Conservation (phyloP, 768 basidiomycete species). For the Podaxis sp. region DNA sequence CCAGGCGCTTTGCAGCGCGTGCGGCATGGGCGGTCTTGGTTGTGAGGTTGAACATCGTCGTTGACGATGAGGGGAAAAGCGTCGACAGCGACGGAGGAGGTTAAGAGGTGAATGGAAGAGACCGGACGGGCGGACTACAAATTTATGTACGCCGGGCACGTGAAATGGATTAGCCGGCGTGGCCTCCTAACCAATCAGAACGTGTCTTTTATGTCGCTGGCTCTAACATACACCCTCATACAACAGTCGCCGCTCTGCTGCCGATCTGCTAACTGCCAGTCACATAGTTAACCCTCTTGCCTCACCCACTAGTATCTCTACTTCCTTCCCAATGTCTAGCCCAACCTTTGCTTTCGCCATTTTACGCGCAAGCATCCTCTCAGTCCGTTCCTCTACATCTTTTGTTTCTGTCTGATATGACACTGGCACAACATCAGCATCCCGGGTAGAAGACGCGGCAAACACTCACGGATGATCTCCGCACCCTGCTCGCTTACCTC, state of each 20-base stretch:
- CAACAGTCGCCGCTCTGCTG: constrained; percentile 22
- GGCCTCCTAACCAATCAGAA: constrained; percentile 33
- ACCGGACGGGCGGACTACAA: constrained; percentile 36
- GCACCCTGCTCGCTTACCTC: not conserved
- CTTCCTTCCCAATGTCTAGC: constrained; percentile 20
- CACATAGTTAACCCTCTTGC: constrained; percentile 11
- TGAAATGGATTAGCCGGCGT: constrained; percentile 28
- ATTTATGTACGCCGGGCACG: constrained; percentile 40
- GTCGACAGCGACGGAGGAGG: constrained; percentile 29
- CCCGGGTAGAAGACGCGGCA: not conserved
- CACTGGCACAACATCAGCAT: not conserved
- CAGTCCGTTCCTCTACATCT: not conserved
- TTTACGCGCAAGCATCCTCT: constrained; percentile 21
- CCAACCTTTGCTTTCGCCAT: constrained; percentile 20
- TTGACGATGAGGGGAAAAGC: constrained; percentile 32
- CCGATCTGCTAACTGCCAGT: not conserved
- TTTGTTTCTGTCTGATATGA: not conserved
- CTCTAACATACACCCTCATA: not conserved
- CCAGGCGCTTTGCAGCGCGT: constrained; percentile 51
- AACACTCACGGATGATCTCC: constrained; percentile 3
- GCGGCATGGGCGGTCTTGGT: constrained; percentile 53
- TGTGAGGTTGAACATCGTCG: constrained; percentile 65
- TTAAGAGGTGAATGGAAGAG: constrained; percentile 33
- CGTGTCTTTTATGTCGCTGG: constrained; percentile 24
- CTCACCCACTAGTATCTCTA: constrained; percentile 18